A percentile compares a stretch with the other conserved stretches of the same genome.
These are phyloP conservation scores for Sparassis latifolia DNA, from an alignment of 1,284 basidiomycete species.

Conservation along the genomic window DNA sequence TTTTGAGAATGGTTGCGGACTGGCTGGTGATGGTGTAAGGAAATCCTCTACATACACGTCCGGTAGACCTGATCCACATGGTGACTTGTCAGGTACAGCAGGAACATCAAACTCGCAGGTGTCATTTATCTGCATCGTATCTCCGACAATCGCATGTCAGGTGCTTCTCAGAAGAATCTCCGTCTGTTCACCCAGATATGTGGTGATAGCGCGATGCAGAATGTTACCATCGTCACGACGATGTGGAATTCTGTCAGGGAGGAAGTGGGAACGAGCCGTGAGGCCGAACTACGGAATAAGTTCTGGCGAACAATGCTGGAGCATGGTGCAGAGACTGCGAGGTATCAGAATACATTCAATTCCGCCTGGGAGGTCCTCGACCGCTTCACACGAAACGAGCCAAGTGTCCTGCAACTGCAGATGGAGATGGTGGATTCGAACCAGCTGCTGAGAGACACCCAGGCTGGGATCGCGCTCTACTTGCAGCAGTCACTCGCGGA, in stretches of 20 bases:
- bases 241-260: conserved; percentile 20
- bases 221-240: conserved; percentile 19
- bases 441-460: too few relatives aligned
- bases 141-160: conserved; percentile 44
- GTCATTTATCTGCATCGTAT: conserved; percentile 53
- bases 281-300: conserved; percentile 10
- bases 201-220: conserved; percentile 35
- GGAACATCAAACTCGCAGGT: conserved; percentile 35
- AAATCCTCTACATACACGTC: not conserved
- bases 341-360: too few relatives aligned
- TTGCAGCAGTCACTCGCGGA: too few relatives aligned
- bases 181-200: conserved; percentile 44
- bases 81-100: conserved; percentile 26
- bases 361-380: too few relatives aligned
- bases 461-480: too few relatives aligned
- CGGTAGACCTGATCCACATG: not conserved
- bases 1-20: conserved; percentile 23
- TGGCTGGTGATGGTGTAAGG: conserved; percentile 23
- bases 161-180: conserved; percentile 44
- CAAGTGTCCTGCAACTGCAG: too few relatives aligned
- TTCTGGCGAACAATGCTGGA: too few relatives aligned
- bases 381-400: too few relatives aligned
- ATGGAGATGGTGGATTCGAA: too few relatives aligned
- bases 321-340: too few relatives aligned
- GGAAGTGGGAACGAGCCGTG: conserved; percentile 1